These are phyloP conservation scores for Corchorus capsularis DNA, from an alignment of 345 rosid genomes.

Conservation along the genomic window DNA sequence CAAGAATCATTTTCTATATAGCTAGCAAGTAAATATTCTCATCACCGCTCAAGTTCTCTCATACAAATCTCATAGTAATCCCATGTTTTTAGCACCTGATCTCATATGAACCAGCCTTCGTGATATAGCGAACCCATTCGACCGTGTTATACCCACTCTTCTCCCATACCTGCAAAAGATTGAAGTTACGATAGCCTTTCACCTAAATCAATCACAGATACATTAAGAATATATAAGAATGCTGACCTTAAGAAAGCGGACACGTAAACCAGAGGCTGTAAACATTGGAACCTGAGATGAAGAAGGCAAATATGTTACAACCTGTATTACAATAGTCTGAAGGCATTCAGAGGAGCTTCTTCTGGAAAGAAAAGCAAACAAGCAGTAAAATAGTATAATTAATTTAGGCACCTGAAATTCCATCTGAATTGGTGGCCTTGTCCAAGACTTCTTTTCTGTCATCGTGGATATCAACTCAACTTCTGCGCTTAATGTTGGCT, in stretches of 20 bases:
- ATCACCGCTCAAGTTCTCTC: neutral
- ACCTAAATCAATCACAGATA: neutral
- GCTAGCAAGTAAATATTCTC: conserved; percentile 14
- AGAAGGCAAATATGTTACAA: neutral
- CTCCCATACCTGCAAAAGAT: conserved; percentile 85
- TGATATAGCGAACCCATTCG: conserved; percentile 97
- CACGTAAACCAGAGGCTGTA: conserved; percentile 97
- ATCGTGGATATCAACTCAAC: conserved; percentile 95
- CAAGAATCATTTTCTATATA: conserved; percentile 10
- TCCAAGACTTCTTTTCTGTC: conserved; percentile 93
- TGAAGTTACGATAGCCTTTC: conserved; percentile 11
- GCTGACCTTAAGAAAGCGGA: conserved; percentile 89
- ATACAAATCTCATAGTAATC: conserved; percentile 10
- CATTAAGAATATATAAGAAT: conserved; percentile 15
- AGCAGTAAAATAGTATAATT: conserved; percentile 13
- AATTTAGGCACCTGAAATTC: conserved; percentile 80
- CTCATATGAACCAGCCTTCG: conserved; percentile 98
- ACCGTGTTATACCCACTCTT: conserved; percentile 99
- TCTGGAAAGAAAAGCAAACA: neutral
- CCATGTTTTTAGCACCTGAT: conserved; percentile 72
- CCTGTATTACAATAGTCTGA: neutral
- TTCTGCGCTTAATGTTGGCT: conserved; percentile 96
- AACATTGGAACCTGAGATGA: conserved; percentile 92
- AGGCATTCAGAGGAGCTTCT: neutral
- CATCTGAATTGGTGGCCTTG: conserved; percentile 98